phyloP scores from a whole-genome alignment of 306 rosid genomes.

The Lupinus albus region DNA sequence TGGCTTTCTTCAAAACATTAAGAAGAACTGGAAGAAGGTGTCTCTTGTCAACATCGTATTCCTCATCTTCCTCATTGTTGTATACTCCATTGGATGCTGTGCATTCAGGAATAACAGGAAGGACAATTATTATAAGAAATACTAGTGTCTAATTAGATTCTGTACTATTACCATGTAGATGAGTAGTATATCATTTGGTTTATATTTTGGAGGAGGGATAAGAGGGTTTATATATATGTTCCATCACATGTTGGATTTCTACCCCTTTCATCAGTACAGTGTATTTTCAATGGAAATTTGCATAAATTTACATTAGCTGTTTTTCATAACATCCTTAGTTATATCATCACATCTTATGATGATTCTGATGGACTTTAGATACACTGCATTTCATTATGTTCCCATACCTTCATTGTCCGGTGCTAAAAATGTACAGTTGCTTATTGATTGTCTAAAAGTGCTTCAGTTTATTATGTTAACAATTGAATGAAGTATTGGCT shows the following conservation, averaged over 20 bases:
- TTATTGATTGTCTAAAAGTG: background rate
- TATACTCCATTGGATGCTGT: slow-evolving; percentile 77
- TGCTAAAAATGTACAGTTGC: background rate
- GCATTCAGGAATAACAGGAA: slow-evolving; percentile 76
- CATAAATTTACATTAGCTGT: slow-evolving; percentile 6
- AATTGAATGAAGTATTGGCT: no score
- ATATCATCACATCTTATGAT: background rate
- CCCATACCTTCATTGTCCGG: background rate
- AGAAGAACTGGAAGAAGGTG: slow-evolving; percentile 68
- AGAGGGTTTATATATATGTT: background rate
- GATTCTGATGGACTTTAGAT: background rate
- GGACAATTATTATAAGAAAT: slow-evolving; percentile 57
- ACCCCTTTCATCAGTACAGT: slow-evolving; percentile 23
- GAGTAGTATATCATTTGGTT: slow-evolving; percentile 34
- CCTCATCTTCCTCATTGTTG: slow-evolving; percentile 65
- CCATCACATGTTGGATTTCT: slow-evolving; percentile 12
- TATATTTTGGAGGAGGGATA: slow-evolving; percentile 6
- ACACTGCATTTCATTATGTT: background rate
- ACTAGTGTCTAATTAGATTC: background rate
- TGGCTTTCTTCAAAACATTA: slow-evolving; percentile 72
- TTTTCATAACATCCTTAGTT: slow-evolving; percentile 22
- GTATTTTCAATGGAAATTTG: slow-evolving; percentile 34
- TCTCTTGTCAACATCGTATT: slow-evolving; percentile 60
- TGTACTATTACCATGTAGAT: slow-evolving; percentile 39
- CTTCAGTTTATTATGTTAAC: background rate